Evolutionary conservation across 352 stramenopile species (phyloP).

Genomic region (Phytophthora tentaculata): DNA sequence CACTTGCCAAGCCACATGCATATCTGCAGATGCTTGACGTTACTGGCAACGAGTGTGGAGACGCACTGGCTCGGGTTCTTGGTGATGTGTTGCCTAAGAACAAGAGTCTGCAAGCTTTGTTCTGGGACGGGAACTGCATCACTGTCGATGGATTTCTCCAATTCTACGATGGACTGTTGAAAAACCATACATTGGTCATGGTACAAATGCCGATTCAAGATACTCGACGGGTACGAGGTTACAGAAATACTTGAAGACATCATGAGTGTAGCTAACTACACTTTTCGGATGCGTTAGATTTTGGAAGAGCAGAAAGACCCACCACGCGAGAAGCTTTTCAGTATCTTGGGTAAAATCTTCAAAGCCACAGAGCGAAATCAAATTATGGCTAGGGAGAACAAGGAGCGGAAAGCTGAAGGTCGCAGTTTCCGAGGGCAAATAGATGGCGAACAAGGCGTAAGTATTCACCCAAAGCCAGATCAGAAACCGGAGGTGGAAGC

Average conservation of each 20-base stretch:
- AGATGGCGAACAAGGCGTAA: background rate
- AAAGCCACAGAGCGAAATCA: constrained; percentile 76
- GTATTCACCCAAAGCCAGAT: constrained; percentile 12
- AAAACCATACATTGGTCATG: constrained; percentile 69
- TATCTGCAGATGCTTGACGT: constrained; percentile 73
- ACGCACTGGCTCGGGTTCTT: constrained; percentile 57
- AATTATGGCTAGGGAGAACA: constrained; percentile 26
- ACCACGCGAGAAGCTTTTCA: constrained; percentile 74
- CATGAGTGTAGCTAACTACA: constrained; percentile 1
- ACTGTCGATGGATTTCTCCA: constrained; percentile 69
- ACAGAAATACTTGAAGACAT: background rate
- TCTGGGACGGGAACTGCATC: constrained; percentile 82
- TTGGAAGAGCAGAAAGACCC: constrained; percentile 73
- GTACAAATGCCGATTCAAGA: constrained; percentile 85
- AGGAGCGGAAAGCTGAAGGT: constrained; percentile 24
- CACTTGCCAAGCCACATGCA: constrained; percentile 46
- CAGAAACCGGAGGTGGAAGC: constrained; percentile 3
- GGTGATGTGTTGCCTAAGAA: constrained; percentile 59
- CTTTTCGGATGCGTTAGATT: constrained; percentile 45
- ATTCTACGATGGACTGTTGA: constrained; percentile 67
- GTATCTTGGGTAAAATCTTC: constrained; percentile 76
- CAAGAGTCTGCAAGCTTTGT: constrained; percentile 65
- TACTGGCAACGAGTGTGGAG: constrained; percentile 76
- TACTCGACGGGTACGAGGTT: constrained; percentile 59
- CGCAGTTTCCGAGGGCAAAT: constrained; percentile 5